These are phyloP conservation scores for Chloroidium sp. DNA, from an alignment of 163 green algal genomes.

Conservation along the genomic window DNA sequence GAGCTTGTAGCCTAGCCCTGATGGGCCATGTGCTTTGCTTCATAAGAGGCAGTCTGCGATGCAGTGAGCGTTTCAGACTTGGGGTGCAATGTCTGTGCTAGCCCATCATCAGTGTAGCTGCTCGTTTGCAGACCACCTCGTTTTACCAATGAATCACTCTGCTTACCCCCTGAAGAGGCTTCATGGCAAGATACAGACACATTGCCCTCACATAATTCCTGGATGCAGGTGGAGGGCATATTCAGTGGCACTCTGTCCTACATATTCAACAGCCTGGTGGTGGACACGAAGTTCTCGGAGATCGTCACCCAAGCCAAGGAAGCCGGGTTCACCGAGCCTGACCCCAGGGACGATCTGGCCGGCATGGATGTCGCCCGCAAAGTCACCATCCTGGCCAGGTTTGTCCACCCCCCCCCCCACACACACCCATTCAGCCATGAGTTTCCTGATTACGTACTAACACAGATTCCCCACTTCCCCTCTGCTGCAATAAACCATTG, in stretches of 20 bases:
- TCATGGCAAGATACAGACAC: no score
- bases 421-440: no score
- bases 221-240: constrained; percentile 79
- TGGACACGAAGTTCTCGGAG: constrained; percentile 56
- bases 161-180: background rate
- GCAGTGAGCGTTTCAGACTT: no score
- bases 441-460: no score
- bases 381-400: constrained; percentile 53
- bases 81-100: no score
- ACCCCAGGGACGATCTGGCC: constrained; percentile 87
- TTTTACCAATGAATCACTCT: background rate
- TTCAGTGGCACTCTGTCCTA: constrained; percentile 70
- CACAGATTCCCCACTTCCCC: no score
- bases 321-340: constrained; percentile 86
- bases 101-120: no score
- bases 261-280: constrained; percentile 92
- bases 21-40: no score
- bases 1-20: no score
- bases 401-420: background rate
- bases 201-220: no score
- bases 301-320: constrained; percentile 77
- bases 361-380: constrained; percentile 95
- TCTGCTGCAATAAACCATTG: no score
- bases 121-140: no score
- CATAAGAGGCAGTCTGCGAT: background rate